Evolutionary conservation across 2,329 filamentous ascomycete species (phyloP).

Genomic region (Scedosporium dehoogii): DNA sequence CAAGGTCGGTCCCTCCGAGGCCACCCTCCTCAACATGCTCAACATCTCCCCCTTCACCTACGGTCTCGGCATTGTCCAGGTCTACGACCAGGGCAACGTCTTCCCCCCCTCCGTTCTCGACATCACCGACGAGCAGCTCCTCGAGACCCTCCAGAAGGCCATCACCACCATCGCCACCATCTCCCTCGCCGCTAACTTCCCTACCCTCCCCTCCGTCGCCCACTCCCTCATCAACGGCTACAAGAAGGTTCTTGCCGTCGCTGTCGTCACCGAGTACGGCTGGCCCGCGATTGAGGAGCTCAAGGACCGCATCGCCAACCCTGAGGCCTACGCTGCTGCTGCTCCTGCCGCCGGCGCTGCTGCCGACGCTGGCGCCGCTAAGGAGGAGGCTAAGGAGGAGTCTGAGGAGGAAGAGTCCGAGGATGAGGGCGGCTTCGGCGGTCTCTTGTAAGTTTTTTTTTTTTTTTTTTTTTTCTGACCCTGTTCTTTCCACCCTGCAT

Average conservation of each 20-base stretch:
- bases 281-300: conserved; percentile 96
- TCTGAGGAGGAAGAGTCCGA: conserved; percentile 51
- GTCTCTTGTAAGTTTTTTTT: conserved; percentile 54
- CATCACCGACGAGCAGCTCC: conserved; percentile 89
- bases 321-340: conserved; percentile 83
- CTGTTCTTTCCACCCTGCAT: no score
- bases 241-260: conserved; percentile 92
- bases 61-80: conserved; percentile 91
- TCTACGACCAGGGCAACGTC: conserved; percentile 95
- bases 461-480: not conserved
- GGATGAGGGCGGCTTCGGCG: conserved; percentile 60
- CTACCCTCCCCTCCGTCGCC: conserved; percentile 89
- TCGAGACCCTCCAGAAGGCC: conserved; percentile 69
- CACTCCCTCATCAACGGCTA: conserved; percentile 96
- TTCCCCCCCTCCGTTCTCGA: conserved; percentile 83
- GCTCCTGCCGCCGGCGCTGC: conserved; percentile 56
- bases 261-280: conserved; percentile 79
- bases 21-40: conserved; percentile 97
- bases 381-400: conserved; percentile 57
- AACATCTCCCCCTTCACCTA: conserved; percentile 99
- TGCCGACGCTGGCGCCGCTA: conserved; percentile 44
- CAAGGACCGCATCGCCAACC: conserved; percentile 99
- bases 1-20: conserved; percentile 99
- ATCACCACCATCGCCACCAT: conserved; percentile 81
- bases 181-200: conserved; percentile 90